A percentile compares a stretch with the other conserved stretches of the same genome.
phyloP scores from a whole-genome alignment of 2,329 filamentous ascomycete genomes.

The Aspergillus tamarii region DNA sequence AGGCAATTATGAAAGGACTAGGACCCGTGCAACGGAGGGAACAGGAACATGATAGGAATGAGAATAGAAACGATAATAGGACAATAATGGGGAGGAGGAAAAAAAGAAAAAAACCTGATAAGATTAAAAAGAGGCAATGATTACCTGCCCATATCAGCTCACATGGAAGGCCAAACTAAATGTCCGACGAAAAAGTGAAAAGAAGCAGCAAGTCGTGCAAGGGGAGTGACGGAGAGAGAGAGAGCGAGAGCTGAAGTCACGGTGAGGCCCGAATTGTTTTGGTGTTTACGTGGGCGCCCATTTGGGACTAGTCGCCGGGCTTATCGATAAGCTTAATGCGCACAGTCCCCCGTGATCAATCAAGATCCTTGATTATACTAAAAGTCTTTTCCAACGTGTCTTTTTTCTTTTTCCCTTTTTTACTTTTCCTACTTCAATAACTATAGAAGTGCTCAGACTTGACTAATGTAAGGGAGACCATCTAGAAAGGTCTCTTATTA shows the following conservation, averaged over 20 bases:
- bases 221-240: conserved; percentile 17
- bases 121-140: not conserved
- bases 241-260: conserved; percentile 23
- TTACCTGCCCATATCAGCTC: not conserved
- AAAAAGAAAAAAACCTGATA: conserved; percentile 4
- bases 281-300: conserved; percentile 42
- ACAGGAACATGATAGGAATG: conserved; percentile 11
- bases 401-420: too few relatives aligned
- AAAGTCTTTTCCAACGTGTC: too few relatives aligned
- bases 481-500: too few relatives aligned
- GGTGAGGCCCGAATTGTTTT: conserved; percentile 42
- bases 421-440: too few relatives aligned
- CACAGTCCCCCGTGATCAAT: conserved; percentile 17
- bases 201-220: conserved; percentile 13
- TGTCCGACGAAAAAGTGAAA: conserved; percentile 11
- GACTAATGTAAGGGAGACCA: too few relatives aligned
- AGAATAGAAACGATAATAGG: not conserved
- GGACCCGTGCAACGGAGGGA: conserved; percentile 8
- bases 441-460: too few relatives aligned
- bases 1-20: conserved; percentile 12
- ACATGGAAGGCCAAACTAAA: not conserved
- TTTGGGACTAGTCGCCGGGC: conserved; percentile 39
- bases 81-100: conserved; percentile 13
- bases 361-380: not conserved
- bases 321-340: conserved; percentile 50